Evolutionary conservation across 2,329 filamentous ascomycete genomes (phyloP), one percentile per base, ranked within the genome.

Genomic region (Lasiodiplodia sp.): DNA sequence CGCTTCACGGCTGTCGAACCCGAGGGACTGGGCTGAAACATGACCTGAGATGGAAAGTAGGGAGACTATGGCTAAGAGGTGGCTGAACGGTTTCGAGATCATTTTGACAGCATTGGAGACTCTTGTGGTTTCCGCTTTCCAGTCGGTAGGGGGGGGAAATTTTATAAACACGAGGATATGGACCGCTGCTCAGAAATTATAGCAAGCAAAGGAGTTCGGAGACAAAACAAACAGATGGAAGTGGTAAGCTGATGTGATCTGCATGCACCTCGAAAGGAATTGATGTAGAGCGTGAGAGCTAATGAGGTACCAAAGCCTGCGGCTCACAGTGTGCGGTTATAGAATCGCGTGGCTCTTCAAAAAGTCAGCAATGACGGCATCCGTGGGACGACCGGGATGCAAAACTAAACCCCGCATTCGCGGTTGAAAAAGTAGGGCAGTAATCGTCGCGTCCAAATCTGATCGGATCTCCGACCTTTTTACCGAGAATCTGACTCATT

Each of bases 1-100:
- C 2, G 88, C 85, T 78, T 90, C 87, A 64, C 85, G 79, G 12
- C 84, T 77, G 69, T 89, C 86, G 69, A 88, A 83, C 31, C 75
- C 74, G 72, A 84, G 73, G 60, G 69, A 69, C 69, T 75, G 72
- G 12, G 49, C 49, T 16, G 38, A 57, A 7, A 23, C 38, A 14
- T 23, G 51, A 6, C 34, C 25, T 10, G 28, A 34, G 40, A 44
- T n/a, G 25, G 40, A 34, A 23, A 34, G n/a, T 6, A 56, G 21
- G 4, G 16, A 21, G n/a, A 49, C n/a, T 10, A 16, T 23, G 52
- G 25, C 47, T 21, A 57, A 31, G 38, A 47, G 52, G 23, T 37
- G 37, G 38, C 21, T 23, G 23, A 5, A 38, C 7, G 31, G 3
- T 23, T 28, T 63, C 2, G 21, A 14, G 23, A 40, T 12, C 63